A percentile compares a stretch with the other conserved stretches of the same genome.
Evolutionary conservation across 805 yeast species (phyloP).

Genomic region (Candida peoriensis): DNA sequence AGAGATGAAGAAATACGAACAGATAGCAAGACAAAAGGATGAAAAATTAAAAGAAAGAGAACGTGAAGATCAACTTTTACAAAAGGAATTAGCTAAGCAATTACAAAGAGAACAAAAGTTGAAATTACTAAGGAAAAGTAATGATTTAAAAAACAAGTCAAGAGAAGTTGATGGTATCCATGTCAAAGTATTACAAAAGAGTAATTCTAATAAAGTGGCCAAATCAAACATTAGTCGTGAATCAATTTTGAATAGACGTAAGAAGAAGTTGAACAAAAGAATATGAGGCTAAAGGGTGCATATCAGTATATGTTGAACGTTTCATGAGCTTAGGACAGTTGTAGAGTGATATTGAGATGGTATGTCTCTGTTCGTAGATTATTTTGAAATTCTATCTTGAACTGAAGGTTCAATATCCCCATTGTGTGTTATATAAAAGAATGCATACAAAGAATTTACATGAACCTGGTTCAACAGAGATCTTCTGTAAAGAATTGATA

Average conservation of each 20-base stretch:
- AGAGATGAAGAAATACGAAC: constrained; percentile 17
- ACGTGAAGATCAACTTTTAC: constrained; percentile 16
- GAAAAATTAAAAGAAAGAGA: constrained; percentile 11
- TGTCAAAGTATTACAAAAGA: constrained; percentile 17
- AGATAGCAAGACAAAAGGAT: constrained; percentile 10
- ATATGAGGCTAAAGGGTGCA: constrained; percentile 2
- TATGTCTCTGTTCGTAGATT: too few species aligned
- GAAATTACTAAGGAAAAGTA: constrained; percentile 9
- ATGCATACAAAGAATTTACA: too few species aligned
- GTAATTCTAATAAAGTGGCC: constrained; percentile 5
- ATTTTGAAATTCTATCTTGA: too few species aligned
- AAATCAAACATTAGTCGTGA: constrained; percentile 16
- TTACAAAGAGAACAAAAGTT: constrained; percentile 12
- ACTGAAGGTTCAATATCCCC: too few species aligned
- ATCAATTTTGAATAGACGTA: constrained; percentile 19
- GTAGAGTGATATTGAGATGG: too few species aligned
- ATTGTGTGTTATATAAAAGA: too few species aligned
- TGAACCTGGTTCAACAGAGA: too few species aligned
- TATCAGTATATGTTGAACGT: background rate
- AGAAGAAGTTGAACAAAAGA: constrained; percentile 21
- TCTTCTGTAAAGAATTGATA: too few species aligned
- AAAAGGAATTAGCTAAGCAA: constrained; percentile 13
- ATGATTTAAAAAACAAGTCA: constrained; percentile 8
- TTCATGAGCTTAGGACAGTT: too few species aligned
- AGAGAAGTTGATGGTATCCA: constrained; percentile 20